Evolutionary conservation across 345 rosid genomes (phyloP), one percentile per base, ranked within the genome.

Genomic region (Sonneratia alba): DNA sequence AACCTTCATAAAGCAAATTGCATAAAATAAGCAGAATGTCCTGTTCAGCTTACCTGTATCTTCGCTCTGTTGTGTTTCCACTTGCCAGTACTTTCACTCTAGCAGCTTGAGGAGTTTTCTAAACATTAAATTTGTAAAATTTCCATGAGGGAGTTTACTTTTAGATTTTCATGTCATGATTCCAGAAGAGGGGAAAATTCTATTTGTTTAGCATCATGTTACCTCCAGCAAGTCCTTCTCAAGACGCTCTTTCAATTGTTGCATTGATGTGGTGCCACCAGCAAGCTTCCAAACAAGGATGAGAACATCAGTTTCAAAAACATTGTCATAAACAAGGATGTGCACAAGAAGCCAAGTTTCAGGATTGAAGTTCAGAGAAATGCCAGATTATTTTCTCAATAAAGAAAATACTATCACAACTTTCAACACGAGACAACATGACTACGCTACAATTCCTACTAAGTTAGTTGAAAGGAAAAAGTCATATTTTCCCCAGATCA

Each of bases 81-180:
- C 97, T 96, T 10, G 97, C 92, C 82, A 92, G 77, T 65, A 96
- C 98, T 86, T 96, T 96, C 55, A 92, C 98, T 80, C 98, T 83
- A 57, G 99, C 99, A 70, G 97, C 89, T 77, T 92, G 97, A 83
- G 98, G 99, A 83, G 99, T 90, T 78, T 96, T 97, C 99, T 96
- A 71, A 74, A 89, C 43, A 65, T 62, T 4, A 27, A 62, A 9
- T 62, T 62, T 18, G 13, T 14, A 32, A 24, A 1, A 34, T 27
- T 27, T 27, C 37, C 16, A 62, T 62, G 18, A 34, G 66, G 24
- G 59, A 62, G 13, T 62, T 13, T 24, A 27, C 7, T 10, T 3
- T 14, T 3, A 27, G 10, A 27, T 12, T 62, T 62, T 13, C 13
- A 4, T 3, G 36, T 62, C 19, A 34, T 11, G 9, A 4, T 1